phyloP scores from a whole-genome alignment of 495 filamentous ascomycete species.

The Aspergillus haitiensis region DNA sequence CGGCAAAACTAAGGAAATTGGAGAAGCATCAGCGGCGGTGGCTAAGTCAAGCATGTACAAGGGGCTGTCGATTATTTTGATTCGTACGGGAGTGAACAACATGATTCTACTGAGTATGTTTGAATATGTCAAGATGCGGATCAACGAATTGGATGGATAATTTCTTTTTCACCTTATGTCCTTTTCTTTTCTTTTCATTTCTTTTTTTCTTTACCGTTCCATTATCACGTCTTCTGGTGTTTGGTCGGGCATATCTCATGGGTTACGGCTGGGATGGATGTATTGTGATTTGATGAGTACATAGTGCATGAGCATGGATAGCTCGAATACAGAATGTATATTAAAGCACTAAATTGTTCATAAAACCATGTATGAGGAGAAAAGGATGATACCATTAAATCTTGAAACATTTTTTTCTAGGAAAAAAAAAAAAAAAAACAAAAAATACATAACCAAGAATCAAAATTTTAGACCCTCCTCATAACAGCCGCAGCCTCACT shows the following conservation, averaged over 20 bases:
- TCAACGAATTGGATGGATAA: conserved; percentile 36
- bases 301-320: conserved; percentile 29
- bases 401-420: too few species aligned
- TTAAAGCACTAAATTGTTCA: too few species aligned
- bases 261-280: conserved; percentile 8
- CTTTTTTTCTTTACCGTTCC: conserved; percentile 5
- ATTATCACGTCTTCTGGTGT: neutral
- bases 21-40: conserved; percentile 44
- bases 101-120: conserved; percentile 51
- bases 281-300: conserved; percentile 24
- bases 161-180: neutral
- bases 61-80: conserved; percentile 48
- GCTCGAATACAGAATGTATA: conserved; percentile 32
- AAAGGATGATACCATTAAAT: too few species aligned
- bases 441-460: too few species aligned
- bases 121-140: conserved; percentile 46
- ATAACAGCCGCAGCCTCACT: conserved; percentile 28
- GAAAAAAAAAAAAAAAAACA: too few species aligned
- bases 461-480: conserved; percentile 15
- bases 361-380: too few species aligned
- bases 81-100: conserved; percentile 51
- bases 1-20: conserved; percentile 47
- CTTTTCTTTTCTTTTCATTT: conserved; percentile 1
- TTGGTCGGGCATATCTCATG: conserved; percentile 7
- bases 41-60: conserved; percentile 53